These are phyloP conservation scores for Penicilliopsis zonata DNA, from an alignment of 495 filamentous ascomycete genomes.

Conservation along the genomic window DNA sequence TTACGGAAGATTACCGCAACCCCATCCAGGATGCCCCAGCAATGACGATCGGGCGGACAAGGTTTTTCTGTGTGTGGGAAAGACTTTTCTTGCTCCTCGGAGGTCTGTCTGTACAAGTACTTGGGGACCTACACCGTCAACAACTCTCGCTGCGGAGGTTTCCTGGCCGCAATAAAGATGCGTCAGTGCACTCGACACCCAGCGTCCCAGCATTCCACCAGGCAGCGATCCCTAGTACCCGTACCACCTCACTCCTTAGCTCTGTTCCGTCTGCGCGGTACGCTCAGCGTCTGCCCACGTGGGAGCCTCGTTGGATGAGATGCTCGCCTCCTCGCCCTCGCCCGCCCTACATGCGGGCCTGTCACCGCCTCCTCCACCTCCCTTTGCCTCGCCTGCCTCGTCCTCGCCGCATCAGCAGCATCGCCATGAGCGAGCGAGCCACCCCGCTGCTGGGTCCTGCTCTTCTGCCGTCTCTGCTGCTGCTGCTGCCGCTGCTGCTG, in stretches of 20 bases:
- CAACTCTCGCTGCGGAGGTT: no score
- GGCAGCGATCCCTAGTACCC: slow-evolving; percentile 3
- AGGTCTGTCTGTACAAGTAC: no score
- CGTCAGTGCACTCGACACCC: slow-evolving; percentile 10
- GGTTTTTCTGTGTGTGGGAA: no score
- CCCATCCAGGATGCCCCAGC: no score
- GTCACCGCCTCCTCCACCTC: slow-evolving; percentile 17
- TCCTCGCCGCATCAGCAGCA: slow-evolving; percentile 8
- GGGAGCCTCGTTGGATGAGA: slow-evolving; percentile 27
- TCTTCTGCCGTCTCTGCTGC: background rate
- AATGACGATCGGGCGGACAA: no score
- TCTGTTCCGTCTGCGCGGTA: slow-evolving; percentile 17
- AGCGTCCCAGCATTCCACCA: slow-evolving; percentile 10
- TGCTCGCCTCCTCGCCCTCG: slow-evolving; percentile 39
- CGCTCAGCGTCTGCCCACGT: slow-evolving; percentile 36
- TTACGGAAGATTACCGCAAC: no score
- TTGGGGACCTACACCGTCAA: no score
- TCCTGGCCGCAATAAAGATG: slow-evolving; percentile 11
- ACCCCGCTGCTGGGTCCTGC: slow-evolving; percentile 3
- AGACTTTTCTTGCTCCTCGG: no score
- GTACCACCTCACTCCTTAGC: slow-evolving; percentile 2
- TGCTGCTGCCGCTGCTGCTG: background rate
- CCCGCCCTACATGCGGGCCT: slow-evolving; percentile 20
- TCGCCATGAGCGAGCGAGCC: slow-evolving; percentile 1
- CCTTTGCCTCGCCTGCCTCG: slow-evolving; percentile 12